A percentile compares a stretch with the other conserved stretches of the same genome.
Evolutionary conservation across 2,329 filamentous ascomycete genomes (phyloP).

Genomic region (Cercospora sp.): DNA sequence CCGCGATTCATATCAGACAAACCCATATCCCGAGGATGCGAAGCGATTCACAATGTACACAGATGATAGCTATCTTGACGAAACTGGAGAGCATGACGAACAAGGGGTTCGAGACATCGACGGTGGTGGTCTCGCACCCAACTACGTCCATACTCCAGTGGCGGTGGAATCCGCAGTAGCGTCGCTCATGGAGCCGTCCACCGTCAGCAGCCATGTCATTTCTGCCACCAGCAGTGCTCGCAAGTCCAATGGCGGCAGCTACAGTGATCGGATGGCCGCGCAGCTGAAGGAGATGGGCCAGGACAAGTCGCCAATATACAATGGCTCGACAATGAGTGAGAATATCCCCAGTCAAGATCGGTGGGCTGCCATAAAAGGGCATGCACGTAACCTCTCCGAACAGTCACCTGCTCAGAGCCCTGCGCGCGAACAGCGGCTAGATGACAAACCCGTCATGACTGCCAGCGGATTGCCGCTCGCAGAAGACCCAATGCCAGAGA

Average conservation of each 20-base stretch:
- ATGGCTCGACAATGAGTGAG: slow-evolving; percentile 37
- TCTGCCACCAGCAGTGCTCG: slow-evolving; percentile 30
- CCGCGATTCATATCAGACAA: slow-evolving; percentile 46
- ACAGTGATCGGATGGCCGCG: slow-evolving; percentile 34
- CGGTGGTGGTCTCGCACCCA: slow-evolving; percentile 68
- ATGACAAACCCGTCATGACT: slow-evolving; percentile 56
- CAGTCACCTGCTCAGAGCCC: slow-evolving; percentile 56
- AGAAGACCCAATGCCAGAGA: slow-evolving; percentile 72
- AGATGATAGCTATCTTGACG: slow-evolving; percentile 55
- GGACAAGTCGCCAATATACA: slow-evolving; percentile 32
- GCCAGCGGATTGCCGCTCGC: slow-evolving; percentile 69
- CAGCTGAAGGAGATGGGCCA: slow-evolving; percentile 30
- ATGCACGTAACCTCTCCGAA: slow-evolving; percentile 42
- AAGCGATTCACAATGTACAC: slow-evolving; percentile 53
- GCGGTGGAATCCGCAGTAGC: slow-evolving; percentile 88
- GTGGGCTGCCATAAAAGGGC: slow-evolving; percentile 44
- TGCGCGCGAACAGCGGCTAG: slow-evolving; percentile 25
- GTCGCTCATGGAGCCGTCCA: slow-evolving; percentile 81
- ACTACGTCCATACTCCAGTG: slow-evolving; percentile 69
- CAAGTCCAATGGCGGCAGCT: slow-evolving; percentile 30
- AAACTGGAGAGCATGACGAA: slow-evolving; percentile 55
- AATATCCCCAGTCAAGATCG: slow-evolving; percentile 36
- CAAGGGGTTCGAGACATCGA: slow-evolving; percentile 61
- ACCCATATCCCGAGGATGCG: slow-evolving; percentile 56
- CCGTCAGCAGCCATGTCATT: slow-evolving; percentile 54